Percentiles rank a stretch among this genome's conserved stretches.
Conservation (phyloP, 306 rosid species). For the Hylodesmum podocarpum region DNA sequence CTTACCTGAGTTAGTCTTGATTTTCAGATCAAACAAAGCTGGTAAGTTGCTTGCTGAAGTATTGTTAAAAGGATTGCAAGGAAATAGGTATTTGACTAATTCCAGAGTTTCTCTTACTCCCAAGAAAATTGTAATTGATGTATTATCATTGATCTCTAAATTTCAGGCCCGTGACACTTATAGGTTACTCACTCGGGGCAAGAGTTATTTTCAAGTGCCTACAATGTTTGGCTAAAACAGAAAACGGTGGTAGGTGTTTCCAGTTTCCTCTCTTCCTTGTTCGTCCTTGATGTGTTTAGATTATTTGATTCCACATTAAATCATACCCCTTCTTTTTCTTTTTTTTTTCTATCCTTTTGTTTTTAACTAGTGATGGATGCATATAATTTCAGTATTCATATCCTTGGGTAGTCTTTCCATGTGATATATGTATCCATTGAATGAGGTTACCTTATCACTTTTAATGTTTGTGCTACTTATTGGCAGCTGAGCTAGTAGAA, state of each 20-base stretch:
- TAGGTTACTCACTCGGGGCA: conserved; percentile 65
- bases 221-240: conserved; percentile 38
- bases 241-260: conserved; percentile 43
- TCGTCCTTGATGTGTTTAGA: background rate
- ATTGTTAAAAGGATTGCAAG: conserved; percentile 52
- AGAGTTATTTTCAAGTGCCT: conserved; percentile 60
- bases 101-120: background rate
- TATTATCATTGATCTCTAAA: conserved; percentile 12
- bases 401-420: background rate
- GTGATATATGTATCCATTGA: background rate
- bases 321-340: background rate
- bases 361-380: background rate
- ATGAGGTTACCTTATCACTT: background rate
- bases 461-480: background rate
- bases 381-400: background rate
- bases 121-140: background rate
- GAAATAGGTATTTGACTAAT: conserved; percentile 50
- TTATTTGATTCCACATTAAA: background rate
- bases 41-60: conserved; percentile 69
- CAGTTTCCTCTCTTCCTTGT: background rate
- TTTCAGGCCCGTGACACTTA: conserved; percentile 68
- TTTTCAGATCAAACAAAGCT: conserved; percentile 62
- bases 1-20: conserved; percentile 14
- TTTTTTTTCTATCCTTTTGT: background rate
- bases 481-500: conserved; percentile 55